Conservation (phyloP, 257 asterid species). For the Lantana camara region DNA sequence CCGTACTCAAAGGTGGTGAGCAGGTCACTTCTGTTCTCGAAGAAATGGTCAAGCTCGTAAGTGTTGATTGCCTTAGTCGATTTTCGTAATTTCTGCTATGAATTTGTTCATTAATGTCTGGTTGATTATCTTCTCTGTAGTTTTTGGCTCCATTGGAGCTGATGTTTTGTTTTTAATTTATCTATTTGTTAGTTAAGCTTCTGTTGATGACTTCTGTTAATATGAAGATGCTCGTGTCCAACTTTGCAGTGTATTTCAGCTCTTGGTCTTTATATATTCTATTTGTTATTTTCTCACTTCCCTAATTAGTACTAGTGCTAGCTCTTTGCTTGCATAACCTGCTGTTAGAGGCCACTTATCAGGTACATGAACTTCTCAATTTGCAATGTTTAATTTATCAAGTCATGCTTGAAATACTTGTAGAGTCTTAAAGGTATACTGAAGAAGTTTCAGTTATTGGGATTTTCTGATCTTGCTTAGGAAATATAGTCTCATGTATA, state of each 20-base stretch:
- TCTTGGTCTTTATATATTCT: not conserved
- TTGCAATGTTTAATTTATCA: not conserved
- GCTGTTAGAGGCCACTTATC: not conserved
- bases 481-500: not conserved
- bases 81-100: not conserved
- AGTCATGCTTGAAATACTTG: not conserved
- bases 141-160: not conserved
- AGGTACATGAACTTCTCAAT: not conserved
- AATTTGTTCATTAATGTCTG: slow-evolving; percentile 9
- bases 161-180: too few species aligned
- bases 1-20: slow-evolving; percentile 80
- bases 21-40: slow-evolving; percentile 94
- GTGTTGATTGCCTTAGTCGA: slow-evolving; percentile 17
- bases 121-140: not conserved
- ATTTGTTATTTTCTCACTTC: not conserved
- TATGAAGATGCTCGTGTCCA: not conserved
- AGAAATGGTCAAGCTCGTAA: slow-evolving; percentile 87
- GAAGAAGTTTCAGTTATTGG: not conserved
- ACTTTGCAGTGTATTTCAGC: too few species aligned
- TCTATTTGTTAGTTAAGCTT: not conserved
- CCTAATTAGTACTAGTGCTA: not conserved
- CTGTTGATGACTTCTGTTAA: not conserved
- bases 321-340: not conserved
- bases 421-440: not conserved
- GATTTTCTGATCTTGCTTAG: not conserved